Base-by-base conservation (phyloP, 192 early-diverging fungal species). In the Coemansia sp. region DNA sequence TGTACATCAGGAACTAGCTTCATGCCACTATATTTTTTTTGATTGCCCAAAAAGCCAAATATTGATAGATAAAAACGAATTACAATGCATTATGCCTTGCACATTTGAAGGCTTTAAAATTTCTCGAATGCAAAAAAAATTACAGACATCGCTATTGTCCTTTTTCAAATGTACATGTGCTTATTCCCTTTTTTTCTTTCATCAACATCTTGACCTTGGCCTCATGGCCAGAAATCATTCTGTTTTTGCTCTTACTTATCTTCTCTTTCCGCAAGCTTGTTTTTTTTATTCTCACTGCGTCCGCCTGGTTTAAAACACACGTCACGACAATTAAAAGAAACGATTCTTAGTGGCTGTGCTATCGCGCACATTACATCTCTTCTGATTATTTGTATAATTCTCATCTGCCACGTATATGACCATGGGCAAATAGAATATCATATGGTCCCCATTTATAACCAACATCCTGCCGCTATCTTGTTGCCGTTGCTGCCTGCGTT, bases 371-470 rank as follows among this genome's bases (percentile, higher is more conserved):
- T 33, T 12, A 5, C 34, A 58, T 34, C 34, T 28, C 28, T 52
- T 28, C 28, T 25, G 18, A 28, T 52, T 28, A 29, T 18, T 29
- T 40, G 36, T 2, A 29, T 42, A 18, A 14, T 7, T 48, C 59
- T 60, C 59, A 60, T 60, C 20, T 60, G 59, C 59, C 59, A 60
- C 42, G 12, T 60, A 60, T 60, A 40, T 48, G 36, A 60, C 38
- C 38, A 48, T 18, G 29, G 20, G 17, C 59, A 60, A 60, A 48
- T 48, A 60, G 40, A 60, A 48, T 30, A 60, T 60, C 59, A 60
- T 60, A 60, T 60, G 59, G 59, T 60, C 59, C 36, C 18, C 56
- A 58, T 58, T 58, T 58, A 58, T 58, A 58, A 58, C 56, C 56
- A 34, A 38, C 56, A 38, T 40, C 4, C 36, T 58, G 29, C 34